A percentile compares a stretch with the other conserved stretches of the same genome.
Evolutionary conservation across 1,139 yeast genomes (phyloP).

Genomic region (Kodamaea ohmeri): DNA sequence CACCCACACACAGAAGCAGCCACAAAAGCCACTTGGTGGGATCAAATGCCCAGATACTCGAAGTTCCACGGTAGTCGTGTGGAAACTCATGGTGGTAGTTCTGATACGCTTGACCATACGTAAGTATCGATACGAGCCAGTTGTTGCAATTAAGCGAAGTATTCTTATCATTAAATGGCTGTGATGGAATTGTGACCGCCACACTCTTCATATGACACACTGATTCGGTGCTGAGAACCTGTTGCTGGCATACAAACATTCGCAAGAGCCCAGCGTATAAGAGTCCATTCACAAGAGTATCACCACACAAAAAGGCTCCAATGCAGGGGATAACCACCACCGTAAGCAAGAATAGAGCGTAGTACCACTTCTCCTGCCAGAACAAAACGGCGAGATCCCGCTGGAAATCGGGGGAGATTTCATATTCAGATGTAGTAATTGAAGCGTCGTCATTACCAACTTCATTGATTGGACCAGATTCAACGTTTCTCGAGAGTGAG

Average conservation of each 20-base stretch:
- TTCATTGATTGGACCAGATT: too few relatives aligned
- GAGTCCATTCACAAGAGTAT: conserved; percentile 54
- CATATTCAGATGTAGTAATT: too few relatives aligned
- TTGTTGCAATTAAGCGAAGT: conserved; percentile 48
- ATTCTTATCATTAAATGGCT: conserved; percentile 63
- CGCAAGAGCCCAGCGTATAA: conserved; percentile 62
- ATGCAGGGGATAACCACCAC: conserved; percentile 50
- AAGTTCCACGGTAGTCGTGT: conserved; percentile 56
- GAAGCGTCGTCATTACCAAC: too few relatives aligned
- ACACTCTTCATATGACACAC: conserved; percentile 51
- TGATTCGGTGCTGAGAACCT: conserved; percentile 55
- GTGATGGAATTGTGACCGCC: conserved; percentile 38
- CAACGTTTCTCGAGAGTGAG: too few relatives aligned
- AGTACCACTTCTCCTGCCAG: conserved; percentile 60
- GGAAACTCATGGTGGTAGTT: conserved; percentile 77
- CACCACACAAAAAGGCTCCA: conserved; percentile 36
- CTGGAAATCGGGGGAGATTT: not conserved
- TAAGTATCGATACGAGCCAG: conserved; percentile 52
- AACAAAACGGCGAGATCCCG: conserved; percentile 21
- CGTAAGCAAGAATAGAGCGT: conserved; percentile 41
- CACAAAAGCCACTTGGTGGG: conserved; percentile 65
- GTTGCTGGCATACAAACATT: conserved; percentile 57
- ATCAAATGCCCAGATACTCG: conserved; percentile 53
- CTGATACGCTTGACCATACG: conserved; percentile 64
- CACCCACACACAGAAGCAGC: conserved; percentile 37